Evolutionary conservation across 305 asterid genomes (phyloP), one percentile per base, ranked within the genome.

Genomic region (Solanum hybrid): DNA sequence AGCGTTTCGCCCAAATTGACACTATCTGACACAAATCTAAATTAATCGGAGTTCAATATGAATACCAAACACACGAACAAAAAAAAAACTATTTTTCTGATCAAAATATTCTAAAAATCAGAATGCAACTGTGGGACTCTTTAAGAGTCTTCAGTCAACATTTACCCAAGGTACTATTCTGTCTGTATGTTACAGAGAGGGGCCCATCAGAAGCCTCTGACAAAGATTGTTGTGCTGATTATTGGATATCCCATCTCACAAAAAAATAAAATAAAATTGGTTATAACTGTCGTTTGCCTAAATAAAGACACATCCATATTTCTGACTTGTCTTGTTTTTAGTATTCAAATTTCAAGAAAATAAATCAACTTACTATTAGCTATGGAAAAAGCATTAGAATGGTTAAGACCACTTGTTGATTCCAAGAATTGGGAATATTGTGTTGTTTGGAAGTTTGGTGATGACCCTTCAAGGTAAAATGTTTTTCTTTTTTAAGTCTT

Each of bases 361-460:
- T 82, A 42, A 4, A 24, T 79, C 64, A 26, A 40, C 26, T 81
- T 81, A 42, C 24, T 16, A 22, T 84, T 51, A 93, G 92, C 92
- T 91, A 89, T 93, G 71, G 95, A 92, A 36, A 46, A 82, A 89
- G 93, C 89, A 66, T 46, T 93, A 88, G 95, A 94, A 79, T 91
- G 95, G 91, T 90, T 97, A 73, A 93, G 97, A 29, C 94, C 95
- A 87, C 95, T 97, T 27, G 93, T 95, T 27, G 89, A 90, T 88
- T 91, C 89, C 36, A 91, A 91, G 26, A 46, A 72, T 87, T 97
- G 98, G 99, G 98, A 96, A 46, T 97, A 94, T 85, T 95, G 95
- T 90, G 93, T 97, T 91, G 91, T 97, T 86, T 97, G 99, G 99
- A 93, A 92, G 89, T 90, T 97, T 79, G 98, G 98, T 5, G 95